These are phyloP conservation scores for Rhizophagus prolifer DNA, from an alignment of 192 early-diverging fungal genomes.

Conservation along the genomic window DNA sequence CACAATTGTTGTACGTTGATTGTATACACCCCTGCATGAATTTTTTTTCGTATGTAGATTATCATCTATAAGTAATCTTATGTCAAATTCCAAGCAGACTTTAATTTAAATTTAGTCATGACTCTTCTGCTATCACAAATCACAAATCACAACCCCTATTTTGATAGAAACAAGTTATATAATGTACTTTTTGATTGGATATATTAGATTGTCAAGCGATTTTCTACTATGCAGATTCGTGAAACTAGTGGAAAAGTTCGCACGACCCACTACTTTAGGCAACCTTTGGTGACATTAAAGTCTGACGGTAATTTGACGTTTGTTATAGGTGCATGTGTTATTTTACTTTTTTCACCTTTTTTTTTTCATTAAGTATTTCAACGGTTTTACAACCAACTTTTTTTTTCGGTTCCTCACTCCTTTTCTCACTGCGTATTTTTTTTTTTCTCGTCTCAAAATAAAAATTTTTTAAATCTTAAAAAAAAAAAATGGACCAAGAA, in stretches of 20 bases:
- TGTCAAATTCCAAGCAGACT: no score
- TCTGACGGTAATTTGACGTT: background rate
- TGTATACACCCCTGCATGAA: background rate
- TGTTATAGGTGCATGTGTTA: background rate
- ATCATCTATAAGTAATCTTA: background rate
- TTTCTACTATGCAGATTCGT: background rate
- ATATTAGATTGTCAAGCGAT: background rate
- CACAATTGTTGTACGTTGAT: background rate
- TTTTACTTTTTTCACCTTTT: background rate
- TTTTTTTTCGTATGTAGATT: background rate
- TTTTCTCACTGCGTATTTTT: background rate
- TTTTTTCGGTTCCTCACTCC: background rate
- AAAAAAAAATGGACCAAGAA: constrained; percentile 16
- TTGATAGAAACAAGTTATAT: background rate
- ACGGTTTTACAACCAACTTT: background rate
- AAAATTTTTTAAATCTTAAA: background rate
- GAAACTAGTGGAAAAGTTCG: constrained; percentile 1
- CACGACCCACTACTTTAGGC: constrained; percentile 9
- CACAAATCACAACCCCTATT: background rate
- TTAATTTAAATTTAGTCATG: no score
- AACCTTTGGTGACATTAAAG: constrained; percentile 10
- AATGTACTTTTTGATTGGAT: background rate
- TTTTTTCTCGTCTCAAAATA: background rate
- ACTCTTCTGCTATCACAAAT: background rate
- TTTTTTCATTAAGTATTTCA: background rate